Conservation (phyloP, 169 alveolate species). For the Pseudocohnilembus persalinus region DNA sequence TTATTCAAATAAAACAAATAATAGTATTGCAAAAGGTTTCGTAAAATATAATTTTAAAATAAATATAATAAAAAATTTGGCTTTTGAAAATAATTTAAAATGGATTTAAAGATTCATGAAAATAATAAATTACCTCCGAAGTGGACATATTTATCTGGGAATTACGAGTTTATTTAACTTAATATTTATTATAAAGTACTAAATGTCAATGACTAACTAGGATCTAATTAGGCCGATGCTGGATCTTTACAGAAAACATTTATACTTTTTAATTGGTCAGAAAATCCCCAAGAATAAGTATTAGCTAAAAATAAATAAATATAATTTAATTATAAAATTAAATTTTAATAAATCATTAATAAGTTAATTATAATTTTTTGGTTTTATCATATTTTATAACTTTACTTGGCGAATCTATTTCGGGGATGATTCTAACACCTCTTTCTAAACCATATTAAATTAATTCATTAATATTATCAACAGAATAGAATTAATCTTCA, state of each 20-base stretch:
- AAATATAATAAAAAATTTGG: no score
- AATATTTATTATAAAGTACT: not conserved
- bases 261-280: no score
- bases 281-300: not conserved
- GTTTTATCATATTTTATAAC: no score
- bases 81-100: no score
- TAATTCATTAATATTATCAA: not conserved
- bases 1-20: no score
- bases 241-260: not conserved
- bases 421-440: not conserved
- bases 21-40: no score
- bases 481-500: not conserved
- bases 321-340: no score
- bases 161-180: no score
- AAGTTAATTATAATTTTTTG: no score
- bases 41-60: no score
- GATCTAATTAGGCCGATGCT: not conserved
- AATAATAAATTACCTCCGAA: not conserved
- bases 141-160: not conserved
- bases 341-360: no score
- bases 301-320: not conserved
- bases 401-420: not conserved
- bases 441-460: not conserved
- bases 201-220: not conserved
- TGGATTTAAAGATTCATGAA: no score